Evolutionary conservation across 106 monocot species (phyloP).

Genomic region (Dioscorea zingiberensis): DNA sequence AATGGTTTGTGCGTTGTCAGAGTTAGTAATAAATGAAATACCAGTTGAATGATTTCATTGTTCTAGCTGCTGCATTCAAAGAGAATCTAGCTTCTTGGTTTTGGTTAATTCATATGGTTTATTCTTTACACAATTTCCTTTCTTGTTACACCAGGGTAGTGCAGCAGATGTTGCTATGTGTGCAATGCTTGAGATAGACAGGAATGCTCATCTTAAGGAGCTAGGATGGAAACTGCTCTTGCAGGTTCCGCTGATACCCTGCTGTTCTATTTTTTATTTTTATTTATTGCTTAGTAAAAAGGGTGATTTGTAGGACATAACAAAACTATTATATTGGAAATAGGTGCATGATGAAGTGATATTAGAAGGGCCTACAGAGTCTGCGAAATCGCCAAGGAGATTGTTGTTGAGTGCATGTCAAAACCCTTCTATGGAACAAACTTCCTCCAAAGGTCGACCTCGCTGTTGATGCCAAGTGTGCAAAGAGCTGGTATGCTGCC

Average conservation of each 20-base stretch:
- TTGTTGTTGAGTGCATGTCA: constrained; percentile 95
- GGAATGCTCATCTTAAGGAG: constrained; percentile 64
- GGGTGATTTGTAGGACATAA: too few species aligned
- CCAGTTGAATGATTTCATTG: too few species aligned
- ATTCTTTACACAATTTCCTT: neutral
- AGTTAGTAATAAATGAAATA: too few species aligned
- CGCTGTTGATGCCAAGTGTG: constrained; percentile 87
- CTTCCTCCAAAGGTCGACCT: constrained; percentile 71
- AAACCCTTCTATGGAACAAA: constrained; percentile 86
- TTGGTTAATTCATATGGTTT: too few species aligned
- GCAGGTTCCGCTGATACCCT: constrained; percentile 38
- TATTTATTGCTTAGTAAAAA: neutral
- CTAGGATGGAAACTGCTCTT: constrained; percentile 89
- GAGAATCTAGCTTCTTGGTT: too few species aligned
- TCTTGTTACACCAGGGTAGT: constrained; percentile 54
- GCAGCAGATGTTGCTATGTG: constrained; percentile 99
- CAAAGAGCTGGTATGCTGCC: constrained; percentile 93
- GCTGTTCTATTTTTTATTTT: too few species aligned
- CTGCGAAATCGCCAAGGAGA: constrained; percentile 82
- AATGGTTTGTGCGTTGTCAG: too few species aligned
- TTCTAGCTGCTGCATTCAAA: too few species aligned
- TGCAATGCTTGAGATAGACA: constrained; percentile 92
- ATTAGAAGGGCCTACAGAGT: constrained; percentile 86
- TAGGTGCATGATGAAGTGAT: constrained; percentile 99
- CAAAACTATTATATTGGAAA: constrained; percentile 2